Evolutionary conservation across 331 rosid genomes (phyloP).

Genomic region (Cydonia oblonga): DNA sequence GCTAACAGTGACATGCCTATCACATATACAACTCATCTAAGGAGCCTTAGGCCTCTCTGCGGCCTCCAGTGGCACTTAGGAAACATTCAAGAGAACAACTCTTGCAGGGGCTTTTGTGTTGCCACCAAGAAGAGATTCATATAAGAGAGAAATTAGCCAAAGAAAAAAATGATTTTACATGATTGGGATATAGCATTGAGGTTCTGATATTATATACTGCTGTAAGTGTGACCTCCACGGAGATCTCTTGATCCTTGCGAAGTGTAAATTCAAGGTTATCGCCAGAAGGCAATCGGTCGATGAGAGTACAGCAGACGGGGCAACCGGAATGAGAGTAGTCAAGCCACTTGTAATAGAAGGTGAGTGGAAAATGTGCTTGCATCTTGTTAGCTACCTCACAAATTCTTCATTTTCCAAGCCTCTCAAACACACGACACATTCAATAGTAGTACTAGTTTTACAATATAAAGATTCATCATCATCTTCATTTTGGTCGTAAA

Average conservation of each 20-base stretch:
- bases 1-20: too few relatives aligned
- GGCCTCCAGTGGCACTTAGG: too few relatives aligned
- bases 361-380: conserved; percentile 38
- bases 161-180: neutral
- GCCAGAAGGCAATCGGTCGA: conserved; percentile 13
- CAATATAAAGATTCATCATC: conserved; percentile 1
- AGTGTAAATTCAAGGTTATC: neutral
- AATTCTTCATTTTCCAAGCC: conserved; percentile 31
- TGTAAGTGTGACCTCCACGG: conserved; percentile 7
- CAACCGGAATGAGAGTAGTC: conserved; percentile 27
- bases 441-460: neutral
- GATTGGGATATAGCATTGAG: neutral
- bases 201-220: neutral
- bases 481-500: neutral
- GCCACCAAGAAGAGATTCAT: too few relatives aligned
- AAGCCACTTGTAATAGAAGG: conserved; percentile 36
- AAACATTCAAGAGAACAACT: too few relatives aligned
- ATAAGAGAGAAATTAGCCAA: too few relatives aligned
- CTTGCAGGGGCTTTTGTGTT: too few relatives aligned
- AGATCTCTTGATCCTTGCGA: neutral
- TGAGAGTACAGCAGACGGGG: conserved; percentile 29
- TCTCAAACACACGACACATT: conserved; percentile 39
- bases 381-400: conserved; percentile 28
- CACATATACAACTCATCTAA: too few relatives aligned
- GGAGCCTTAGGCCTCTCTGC: too few relatives aligned